A percentile compares a stretch with the other conserved stretches of the same genome.
Conservation (phyloP, 257 asterid genomes). For the Solanum bulbocastanum region DNA sequence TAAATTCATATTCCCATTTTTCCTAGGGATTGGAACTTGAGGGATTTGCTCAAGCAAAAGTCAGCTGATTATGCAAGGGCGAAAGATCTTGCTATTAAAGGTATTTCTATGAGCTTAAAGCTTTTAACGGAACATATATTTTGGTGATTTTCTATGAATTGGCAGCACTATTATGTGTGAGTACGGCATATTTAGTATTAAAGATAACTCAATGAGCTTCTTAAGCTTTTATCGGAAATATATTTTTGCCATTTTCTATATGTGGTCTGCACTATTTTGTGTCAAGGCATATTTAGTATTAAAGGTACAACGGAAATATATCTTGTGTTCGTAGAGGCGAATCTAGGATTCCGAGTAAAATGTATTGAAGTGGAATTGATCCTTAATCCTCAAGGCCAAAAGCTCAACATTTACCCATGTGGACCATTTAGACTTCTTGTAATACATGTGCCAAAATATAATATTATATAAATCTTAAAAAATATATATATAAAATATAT, state of each 20-base stretch:
- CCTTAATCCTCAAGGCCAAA: too few species aligned
- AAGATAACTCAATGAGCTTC: background rate
- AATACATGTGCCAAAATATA: too few species aligned
- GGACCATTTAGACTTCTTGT: too few species aligned
- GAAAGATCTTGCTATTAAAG: conserved; percentile 64
- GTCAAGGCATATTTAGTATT: background rate
- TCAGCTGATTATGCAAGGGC: conserved; percentile 74
- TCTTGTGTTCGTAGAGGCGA: too few species aligned
- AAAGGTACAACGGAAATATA: too few species aligned
- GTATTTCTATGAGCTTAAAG: conserved; percentile 17
- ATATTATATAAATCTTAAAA: too few species aligned
- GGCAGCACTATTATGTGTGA: background rate
- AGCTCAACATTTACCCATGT: too few species aligned
- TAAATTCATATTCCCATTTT: background rate
- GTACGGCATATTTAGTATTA: background rate
- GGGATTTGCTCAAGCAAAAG: conserved; percentile 46
- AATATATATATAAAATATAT: too few species aligned
- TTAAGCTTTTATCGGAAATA: background rate
- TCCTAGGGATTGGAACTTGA: conserved; percentile 68
- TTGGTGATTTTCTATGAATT: background rate
- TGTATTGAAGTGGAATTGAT: too few species aligned
- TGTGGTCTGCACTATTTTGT: background rate
- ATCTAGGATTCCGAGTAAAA: too few species aligned
- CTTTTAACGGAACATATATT: background rate
- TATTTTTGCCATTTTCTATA: background rate